These are phyloP conservation scores for Syzygium grande DNA, from an alignment of 345 rosid genomes.

Conservation along the genomic window DNA sequence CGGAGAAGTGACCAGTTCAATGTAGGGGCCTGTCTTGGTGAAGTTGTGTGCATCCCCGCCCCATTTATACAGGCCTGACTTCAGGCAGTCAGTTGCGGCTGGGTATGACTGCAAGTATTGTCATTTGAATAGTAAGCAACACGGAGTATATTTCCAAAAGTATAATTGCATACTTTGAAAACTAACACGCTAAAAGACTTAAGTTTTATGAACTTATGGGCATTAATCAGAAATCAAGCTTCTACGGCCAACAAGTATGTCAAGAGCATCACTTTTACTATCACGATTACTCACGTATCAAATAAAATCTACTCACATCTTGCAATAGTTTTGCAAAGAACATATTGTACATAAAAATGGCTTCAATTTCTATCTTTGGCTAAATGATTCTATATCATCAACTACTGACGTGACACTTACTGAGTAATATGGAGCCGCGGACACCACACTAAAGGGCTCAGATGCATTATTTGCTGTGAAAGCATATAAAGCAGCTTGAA, in stretches of 20 bases:
- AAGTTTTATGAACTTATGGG: neutral
- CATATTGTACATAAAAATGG: neutral
- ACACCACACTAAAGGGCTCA: slow-evolving; percentile 63
- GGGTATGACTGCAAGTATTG: slow-evolving; percentile 62
- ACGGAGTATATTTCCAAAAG: neutral
- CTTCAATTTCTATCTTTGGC: neutral
- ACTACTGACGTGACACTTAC: slow-evolving; percentile 31
- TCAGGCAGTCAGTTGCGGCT: slow-evolving; percentile 62
- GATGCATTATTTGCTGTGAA: slow-evolving; percentile 44
- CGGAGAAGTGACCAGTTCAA: slow-evolving; percentile 92
- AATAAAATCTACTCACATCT: neutral
- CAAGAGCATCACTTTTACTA: neutral
- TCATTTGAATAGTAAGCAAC: neutral
- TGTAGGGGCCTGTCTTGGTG: slow-evolving; percentile 49
- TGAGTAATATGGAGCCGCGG: slow-evolving; percentile 77
- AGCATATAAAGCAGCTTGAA: slow-evolving; percentile 79
- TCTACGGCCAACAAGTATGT: neutral
- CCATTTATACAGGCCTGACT: slow-evolving; percentile 73
- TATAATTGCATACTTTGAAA: neutral
- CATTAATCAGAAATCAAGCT: neutral
- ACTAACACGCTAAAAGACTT: neutral
- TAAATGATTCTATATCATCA: neutral
- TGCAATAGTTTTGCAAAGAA: neutral
- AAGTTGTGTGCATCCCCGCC: slow-evolving; percentile 74
- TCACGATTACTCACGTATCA: neutral